A percentile compares a stretch with the other conserved stretches of the same genome.
Evolutionary conservation across 2,329 filamentous ascomycete genomes (phyloP).

Genomic region (Colletotrichum lentis): DNA sequence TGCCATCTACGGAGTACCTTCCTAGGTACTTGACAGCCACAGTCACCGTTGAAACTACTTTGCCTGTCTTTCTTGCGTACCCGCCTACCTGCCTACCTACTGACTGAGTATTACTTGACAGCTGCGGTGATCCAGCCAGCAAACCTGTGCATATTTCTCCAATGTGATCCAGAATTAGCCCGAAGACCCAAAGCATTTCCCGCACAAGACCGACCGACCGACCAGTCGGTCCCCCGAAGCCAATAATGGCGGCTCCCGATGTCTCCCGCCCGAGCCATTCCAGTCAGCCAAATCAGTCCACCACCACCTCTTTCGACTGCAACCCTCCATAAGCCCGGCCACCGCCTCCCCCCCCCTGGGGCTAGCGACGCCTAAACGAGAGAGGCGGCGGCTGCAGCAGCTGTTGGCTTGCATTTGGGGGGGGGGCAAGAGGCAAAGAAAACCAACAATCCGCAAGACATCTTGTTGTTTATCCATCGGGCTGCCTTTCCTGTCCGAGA

Average conservation of each 20-base stretch:
- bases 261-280: slow-evolving; percentile 20
- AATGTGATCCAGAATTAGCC: neutral
- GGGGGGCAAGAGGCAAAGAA: slow-evolving; percentile 20
- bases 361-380: slow-evolving; percentile 34
- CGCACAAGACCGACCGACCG: neutral
- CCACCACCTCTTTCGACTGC: slow-evolving; percentile 9
- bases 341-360: slow-evolving; percentile 33
- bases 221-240: neutral
- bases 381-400: slow-evolving; percentile 19
- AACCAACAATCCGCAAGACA: slow-evolving; percentile 21
- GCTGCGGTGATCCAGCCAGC: neutral
- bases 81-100: too few species aligned
- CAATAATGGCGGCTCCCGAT: neutral
- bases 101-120: neutral
- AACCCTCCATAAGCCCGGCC: slow-evolving; percentile 29
- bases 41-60: slow-evolving; percentile 8
- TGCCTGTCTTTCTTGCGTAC: neutral
- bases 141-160: slow-evolving; percentile 22
- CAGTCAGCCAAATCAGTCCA: slow-evolving; percentile 3
- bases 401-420: slow-evolving; percentile 12
- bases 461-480: slow-evolving; percentile 13
- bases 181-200: slow-evolving; percentile 10
- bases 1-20: too few species aligned
- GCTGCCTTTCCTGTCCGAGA: neutral
- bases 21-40: neutral